Conservation (phyloP, 2,329 filamentous ascomycete genomes). For the Penicillium sp. region DNA sequence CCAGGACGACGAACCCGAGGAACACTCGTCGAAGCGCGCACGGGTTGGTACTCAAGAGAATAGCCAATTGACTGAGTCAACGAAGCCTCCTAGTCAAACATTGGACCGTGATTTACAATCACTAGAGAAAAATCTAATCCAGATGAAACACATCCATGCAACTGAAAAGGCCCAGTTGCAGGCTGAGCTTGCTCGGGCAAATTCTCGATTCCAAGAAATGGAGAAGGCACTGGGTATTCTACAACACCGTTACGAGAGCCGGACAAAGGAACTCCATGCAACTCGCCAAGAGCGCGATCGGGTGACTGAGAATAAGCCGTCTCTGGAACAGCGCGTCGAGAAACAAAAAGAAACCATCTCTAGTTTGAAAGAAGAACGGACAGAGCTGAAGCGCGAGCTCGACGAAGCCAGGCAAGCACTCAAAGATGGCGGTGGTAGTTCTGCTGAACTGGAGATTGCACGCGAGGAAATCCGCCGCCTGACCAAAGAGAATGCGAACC, state of each 20-base stretch:
- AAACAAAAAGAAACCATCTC: constrained; percentile 38
- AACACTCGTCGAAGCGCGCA: constrained; percentile 38
- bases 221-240: constrained; percentile 35
- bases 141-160: constrained; percentile 33
- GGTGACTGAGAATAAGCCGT: constrained; percentile 29
- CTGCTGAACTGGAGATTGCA: constrained; percentile 42
- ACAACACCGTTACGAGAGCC: constrained; percentile 47
- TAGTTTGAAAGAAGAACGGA: constrained; percentile 43
- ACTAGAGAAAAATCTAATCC: constrained; percentile 30
- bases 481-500: constrained; percentile 33
- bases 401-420: constrained; percentile 40
- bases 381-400: constrained; percentile 38
- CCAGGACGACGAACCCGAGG: constrained; percentile 32
- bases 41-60: constrained; percentile 38
- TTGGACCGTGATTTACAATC: constrained; percentile 29
- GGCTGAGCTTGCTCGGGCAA: constrained; percentile 24
- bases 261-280: constrained; percentile 38
- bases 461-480: constrained; percentile 42
- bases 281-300: constrained; percentile 38
- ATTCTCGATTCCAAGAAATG: constrained; percentile 32
- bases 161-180: constrained; percentile 33
- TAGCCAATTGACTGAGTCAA: constrained; percentile 39
- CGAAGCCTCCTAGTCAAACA: constrained; percentile 31
- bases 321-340: constrained; percentile 33
- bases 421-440: constrained; percentile 40